Base-by-base conservation (phyloP, 148 eudicot species). In the Nepenthes gracilis region DNA sequence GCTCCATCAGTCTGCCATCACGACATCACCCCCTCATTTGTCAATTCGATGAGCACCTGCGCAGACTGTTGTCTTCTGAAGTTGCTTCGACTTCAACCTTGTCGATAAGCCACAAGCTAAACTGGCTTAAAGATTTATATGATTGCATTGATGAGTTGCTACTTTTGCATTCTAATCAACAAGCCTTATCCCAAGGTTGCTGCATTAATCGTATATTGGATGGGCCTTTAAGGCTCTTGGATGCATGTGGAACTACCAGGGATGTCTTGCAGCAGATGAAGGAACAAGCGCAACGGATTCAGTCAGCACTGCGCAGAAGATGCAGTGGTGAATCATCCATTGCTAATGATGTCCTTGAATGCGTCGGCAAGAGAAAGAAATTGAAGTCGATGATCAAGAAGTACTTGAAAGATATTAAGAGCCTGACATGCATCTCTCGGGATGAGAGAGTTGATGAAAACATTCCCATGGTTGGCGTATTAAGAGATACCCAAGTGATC, bases 1-100 rank as follows among this genome's bases (percentile, higher is more conserved):
- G 78, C 34, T 74, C 78, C 1, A 74, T 74, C 1, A 74, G 78
- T 70, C 62, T 74, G 54, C 78, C 78, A n/a, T 33, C 74, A 6
- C 64, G 55, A 34, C 38, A 54, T 40, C 68, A 59, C 13, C 64
- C 74, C 5, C 59, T 70, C 38, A 43, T 43, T 53, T 35, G 47
- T 40, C 64, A 64, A n/a, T 70, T 40, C 13, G 63, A 77, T 5
- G 67, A 72, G 54, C 80, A 70, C 11, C 58, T 75, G 43, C 33
- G 47, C 33, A 66, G 60, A 48, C 48, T 79, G 5, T 57, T 43
- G 15, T 57, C 80, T 12, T 36, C 71, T 47, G 70, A 75, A 11
- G 6, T 62, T 10, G 33, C 75, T 36, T 52, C 71, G 1, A 43
- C 70, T 12, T 67, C 69, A 33, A 36, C 51, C 1, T 43, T 70